A percentile compares a stretch with the other conserved stretches of the same genome.
Conservation (phyloP, 1,284 basidiomycete genomes). For the Sphaerobolus stellatus region DNA sequence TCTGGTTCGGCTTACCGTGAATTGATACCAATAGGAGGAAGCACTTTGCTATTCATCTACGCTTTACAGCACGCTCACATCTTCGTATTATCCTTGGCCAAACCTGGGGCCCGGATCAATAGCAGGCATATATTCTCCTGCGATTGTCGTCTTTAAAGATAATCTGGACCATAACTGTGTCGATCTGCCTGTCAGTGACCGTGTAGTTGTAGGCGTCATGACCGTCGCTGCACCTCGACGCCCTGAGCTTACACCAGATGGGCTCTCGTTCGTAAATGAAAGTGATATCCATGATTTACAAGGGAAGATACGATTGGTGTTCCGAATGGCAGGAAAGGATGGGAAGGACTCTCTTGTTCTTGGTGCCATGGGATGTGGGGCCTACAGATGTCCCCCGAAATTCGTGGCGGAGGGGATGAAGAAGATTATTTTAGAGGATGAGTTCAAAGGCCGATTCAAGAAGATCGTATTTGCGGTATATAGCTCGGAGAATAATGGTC, state of each 20-base stretch:
- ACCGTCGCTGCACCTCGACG: conserved; percentile 44
- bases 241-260: conserved; percentile 33
- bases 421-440: conserved; percentile 38
- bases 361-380: conserved; percentile 49
- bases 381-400: conserved; percentile 41
- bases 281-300: conserved; percentile 35
- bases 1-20: background rate
- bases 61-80: conserved; percentile 42
- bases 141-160: conserved; percentile 46
- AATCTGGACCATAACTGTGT: conserved; percentile 43
- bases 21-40: conserved; percentile 28
- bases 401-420: conserved; percentile 46
- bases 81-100: conserved; percentile 46
- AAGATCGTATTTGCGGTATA: conserved; percentile 45
- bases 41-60: conserved; percentile 49
- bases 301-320: conserved; percentile 44
- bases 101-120: conserved; percentile 42
- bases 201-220: conserved; percentile 41
- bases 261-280: conserved; percentile 24
- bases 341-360: conserved; percentile 39
- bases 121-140: conserved; percentile 44
- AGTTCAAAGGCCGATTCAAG: conserved; percentile 46
- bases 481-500: conserved; percentile 25
- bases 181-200: conserved; percentile 34
- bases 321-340: conserved; percentile 43